Evolutionary conservation across 2,329 filamentous ascomycete species (phyloP).

Genomic region (Stagonosporopsis rhizophila): DNA sequence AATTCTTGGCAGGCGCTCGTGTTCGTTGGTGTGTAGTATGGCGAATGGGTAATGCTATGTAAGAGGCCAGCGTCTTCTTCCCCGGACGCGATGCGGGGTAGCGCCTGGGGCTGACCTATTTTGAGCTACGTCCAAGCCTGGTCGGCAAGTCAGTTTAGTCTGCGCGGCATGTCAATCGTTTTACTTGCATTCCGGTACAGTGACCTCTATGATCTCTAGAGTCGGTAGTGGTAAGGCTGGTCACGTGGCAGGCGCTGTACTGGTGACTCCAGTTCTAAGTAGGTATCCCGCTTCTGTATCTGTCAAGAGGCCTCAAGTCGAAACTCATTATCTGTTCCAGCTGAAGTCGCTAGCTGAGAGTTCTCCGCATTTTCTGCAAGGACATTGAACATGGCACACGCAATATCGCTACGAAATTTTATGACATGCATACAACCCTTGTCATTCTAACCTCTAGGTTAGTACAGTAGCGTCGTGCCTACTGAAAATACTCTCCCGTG

Average conservation of each 20-base stretch:
- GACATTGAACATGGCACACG: not conserved
- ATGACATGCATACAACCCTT: not conserved
- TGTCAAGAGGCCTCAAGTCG: not conserved
- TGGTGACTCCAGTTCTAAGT: not conserved
- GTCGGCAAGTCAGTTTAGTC: not conserved
- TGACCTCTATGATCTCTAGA: not conserved
- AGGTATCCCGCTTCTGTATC: not conserved
- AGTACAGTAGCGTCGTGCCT: not conserved
- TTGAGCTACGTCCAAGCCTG: not conserved
- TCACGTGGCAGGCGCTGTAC: not conserved
- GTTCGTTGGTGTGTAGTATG: not conserved
- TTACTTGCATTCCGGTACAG: not conserved
- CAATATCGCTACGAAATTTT: not conserved
- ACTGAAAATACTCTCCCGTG: not conserved
- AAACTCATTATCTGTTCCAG: not conserved
- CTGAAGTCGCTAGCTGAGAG: not conserved
- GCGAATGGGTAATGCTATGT: not conserved
- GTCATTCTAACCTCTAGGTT: not conserved
- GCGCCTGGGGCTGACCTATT: not conserved
- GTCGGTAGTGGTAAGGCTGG: not conserved
- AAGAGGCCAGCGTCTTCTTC: slow-evolving; percentile 2
- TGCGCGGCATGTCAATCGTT: not conserved
- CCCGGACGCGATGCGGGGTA: slow-evolving; percentile 5
- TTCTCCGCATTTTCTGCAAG: not conserved
- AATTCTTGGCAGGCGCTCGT: not conserved